Conservation (phyloP, 116 monocot species). For the Dioscorea cayenensis region DNA sequence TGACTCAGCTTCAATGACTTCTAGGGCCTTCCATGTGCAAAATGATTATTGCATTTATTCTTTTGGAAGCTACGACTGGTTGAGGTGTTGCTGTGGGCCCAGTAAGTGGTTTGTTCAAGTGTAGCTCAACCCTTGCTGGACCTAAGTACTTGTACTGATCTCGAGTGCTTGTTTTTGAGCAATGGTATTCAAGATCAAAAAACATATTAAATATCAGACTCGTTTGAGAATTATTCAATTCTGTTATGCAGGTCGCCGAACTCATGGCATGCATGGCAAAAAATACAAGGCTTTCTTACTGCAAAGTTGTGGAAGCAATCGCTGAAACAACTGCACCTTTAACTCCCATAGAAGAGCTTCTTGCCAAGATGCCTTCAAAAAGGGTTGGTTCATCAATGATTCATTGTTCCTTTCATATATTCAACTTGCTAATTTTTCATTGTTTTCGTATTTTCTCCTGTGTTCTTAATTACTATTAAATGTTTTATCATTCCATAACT, state of each 20-base stretch:
- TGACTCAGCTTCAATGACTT: background rate
- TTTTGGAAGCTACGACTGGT: background rate
- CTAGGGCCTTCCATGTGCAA: background rate
- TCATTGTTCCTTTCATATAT: background rate
- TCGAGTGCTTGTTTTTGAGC: too few species aligned
- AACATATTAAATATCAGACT: background rate
- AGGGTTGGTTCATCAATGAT: constrained; percentile 29
- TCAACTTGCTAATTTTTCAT: background rate
- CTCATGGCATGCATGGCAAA: constrained; percentile 86
- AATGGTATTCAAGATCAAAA: too few species aligned
- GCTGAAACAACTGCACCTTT: constrained; percentile 83
- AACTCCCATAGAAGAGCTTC: constrained; percentile 67
- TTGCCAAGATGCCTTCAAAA: constrained; percentile 60
- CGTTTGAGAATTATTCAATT: background rate
- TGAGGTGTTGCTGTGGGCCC: background rate
- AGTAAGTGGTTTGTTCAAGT: too few species aligned
- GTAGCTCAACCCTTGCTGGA: too few species aligned
- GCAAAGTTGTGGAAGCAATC: constrained; percentile 85
- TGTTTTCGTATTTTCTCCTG: background rate
- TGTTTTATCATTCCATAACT: background rate
- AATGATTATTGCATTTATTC: background rate
- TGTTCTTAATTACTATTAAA: background rate
- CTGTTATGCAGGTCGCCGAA: constrained; percentile 64
- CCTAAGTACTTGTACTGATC: too few species aligned
- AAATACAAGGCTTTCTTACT: constrained; percentile 58